phyloP scores from a whole-genome alignment of 164 flowering plant species.

The Amborella trichopoda region DNA sequence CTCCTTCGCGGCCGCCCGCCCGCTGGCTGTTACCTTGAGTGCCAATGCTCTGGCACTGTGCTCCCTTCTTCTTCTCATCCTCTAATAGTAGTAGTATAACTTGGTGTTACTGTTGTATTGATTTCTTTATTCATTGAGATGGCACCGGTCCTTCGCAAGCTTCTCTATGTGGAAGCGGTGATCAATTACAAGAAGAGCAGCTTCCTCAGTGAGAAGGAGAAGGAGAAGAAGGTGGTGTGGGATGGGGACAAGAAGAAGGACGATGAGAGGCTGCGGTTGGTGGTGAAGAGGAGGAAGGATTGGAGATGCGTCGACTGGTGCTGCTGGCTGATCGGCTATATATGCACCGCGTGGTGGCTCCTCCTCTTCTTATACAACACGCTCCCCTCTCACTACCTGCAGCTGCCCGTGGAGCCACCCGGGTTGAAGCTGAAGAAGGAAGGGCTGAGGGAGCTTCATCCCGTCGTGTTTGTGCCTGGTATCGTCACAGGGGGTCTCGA shows the following conservation, averaged over 20 bases:
- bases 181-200: too few relatives aligned
- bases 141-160: too few relatives aligned
- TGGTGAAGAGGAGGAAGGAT: conserved; percentile 11
- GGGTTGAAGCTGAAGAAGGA: conserved; percentile 34
- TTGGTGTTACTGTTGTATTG: too few relatives aligned
- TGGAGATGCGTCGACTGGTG: conserved; percentile 59
- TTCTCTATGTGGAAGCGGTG: too few relatives aligned
- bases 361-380: conserved; percentile 36
- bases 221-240: too few relatives aligned
- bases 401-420: conserved; percentile 42
- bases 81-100: too few relatives aligned
- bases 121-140: too few relatives aligned
- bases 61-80: too few relatives aligned
- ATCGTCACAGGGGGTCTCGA: conserved; percentile 62
- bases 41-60: too few relatives aligned
- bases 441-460: conserved; percentile 45
- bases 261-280: conserved; percentile 9
- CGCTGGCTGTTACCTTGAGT: too few relatives aligned
- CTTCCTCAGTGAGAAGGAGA: too few relatives aligned
- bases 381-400: conserved; percentile 32
- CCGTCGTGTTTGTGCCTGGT: conserved; percentile 62
- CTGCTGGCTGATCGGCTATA: conserved; percentile 51
- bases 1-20: too few relatives aligned
- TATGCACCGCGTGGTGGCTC: conserved; percentile 72
- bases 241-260: conserved; percentile 9